Conservation (phyloP, 768 basidiomycete species). For the Auriscalpium vulgare region DNA sequence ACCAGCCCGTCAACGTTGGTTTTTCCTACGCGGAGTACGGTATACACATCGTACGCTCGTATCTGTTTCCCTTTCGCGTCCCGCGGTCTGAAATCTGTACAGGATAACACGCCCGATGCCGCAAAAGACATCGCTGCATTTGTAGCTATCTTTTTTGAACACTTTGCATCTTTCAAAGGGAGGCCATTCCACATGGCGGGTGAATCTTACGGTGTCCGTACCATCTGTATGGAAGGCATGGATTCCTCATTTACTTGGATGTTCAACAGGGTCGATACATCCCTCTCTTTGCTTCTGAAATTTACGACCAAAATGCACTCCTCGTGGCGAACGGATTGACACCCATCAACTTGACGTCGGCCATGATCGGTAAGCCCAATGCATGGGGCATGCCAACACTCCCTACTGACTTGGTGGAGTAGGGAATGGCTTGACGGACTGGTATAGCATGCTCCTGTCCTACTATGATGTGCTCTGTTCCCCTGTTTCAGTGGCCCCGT, state of each 20-base stretch:
- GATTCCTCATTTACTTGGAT: not conserved
- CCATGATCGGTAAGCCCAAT: not conserved
- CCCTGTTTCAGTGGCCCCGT: not conserved
- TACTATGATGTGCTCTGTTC: not conserved
- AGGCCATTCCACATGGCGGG: constrained; percentile 37
- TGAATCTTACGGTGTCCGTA: constrained; percentile 44
- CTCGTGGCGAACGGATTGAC: not conserved
- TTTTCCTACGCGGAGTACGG: constrained; percentile 47
- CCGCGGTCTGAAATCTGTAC: not conserved
- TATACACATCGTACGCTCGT: constrained; percentile 40
- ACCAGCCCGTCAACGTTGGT: constrained; percentile 30
- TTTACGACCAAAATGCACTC: constrained; percentile 21
- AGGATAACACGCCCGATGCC: constrained; percentile 60
- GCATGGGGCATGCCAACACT: not conserved
- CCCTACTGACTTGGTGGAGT: too few species aligned
- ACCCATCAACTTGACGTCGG: not conserved
- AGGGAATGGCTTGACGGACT: not conserved
- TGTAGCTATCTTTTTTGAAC: constrained; percentile 65
- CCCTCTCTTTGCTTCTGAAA: constrained; percentile 39
- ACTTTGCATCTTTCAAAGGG: constrained; percentile 64
- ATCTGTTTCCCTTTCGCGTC: not conserved
- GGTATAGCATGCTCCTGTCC: not conserved
- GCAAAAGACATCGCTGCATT: constrained; percentile 67
- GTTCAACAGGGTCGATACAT: constrained; percentile 39
- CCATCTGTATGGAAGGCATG: not conserved